These are phyloP conservation scores for Suillus ampliporus DNA, from an alignment of 768 basidiomycete genomes.

Conservation along the genomic window DNA sequence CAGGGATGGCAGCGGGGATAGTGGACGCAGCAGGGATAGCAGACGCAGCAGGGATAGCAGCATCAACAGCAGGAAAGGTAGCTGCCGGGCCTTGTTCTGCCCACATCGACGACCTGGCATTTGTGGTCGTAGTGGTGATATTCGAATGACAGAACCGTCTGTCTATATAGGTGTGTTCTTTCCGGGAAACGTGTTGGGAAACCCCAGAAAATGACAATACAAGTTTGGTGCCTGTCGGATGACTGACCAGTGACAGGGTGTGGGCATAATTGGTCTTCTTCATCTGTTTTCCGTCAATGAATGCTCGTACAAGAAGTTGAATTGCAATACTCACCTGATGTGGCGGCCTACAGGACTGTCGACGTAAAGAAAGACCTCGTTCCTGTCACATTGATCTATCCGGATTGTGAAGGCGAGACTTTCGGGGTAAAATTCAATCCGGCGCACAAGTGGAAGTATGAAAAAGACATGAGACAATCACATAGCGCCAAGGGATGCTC, in stretches of 20 bases:
- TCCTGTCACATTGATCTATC: conserved; percentile 51
- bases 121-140: not conserved
- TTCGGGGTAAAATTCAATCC: conserved; percentile 50
- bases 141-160: not conserved
- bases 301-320: not conserved
- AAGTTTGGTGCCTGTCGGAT: not conserved
- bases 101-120: not conserved
- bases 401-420: conserved; percentile 59
- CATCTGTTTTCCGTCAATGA: not conserved
- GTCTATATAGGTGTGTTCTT: not conserved
- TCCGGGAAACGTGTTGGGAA: not conserved
- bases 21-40: too few relatives aligned
- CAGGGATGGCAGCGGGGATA: too few relatives aligned
- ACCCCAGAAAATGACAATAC: not conserved
- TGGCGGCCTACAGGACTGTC: conserved; percentile 44
- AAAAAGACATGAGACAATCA: conserved; percentile 54
- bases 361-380: conserved; percentile 47
- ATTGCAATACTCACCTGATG: too few relatives aligned
- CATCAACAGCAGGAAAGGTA: too few relatives aligned
- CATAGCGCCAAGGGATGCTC: conserved; percentile 60
- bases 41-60: too few relatives aligned
- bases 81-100: not conserved
- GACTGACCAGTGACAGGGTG: not conserved
- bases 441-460: conserved; percentile 58
- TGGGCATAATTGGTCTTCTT: not conserved